Evolutionary conservation across 331 rosid species (phyloP).

Genomic region (Telfairia occidentalis): DNA sequence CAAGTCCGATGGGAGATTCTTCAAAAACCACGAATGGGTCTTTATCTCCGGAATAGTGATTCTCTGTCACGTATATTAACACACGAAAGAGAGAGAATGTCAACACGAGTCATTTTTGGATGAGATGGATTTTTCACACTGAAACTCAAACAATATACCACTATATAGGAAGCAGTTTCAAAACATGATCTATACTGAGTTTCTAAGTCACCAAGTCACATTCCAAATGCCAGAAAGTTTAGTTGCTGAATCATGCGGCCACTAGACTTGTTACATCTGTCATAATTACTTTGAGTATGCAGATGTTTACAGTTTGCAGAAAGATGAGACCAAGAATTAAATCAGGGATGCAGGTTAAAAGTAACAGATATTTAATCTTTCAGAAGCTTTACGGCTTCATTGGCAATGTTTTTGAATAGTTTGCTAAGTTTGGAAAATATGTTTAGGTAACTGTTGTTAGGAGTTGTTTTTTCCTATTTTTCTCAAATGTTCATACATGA

Average conservation of each 20-base stretch:
- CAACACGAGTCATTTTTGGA: background rate
- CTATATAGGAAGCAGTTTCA: background rate
- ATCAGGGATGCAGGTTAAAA: background rate
- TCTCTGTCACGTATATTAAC: slow-evolving; percentile 43
- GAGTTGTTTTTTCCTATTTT: background rate
- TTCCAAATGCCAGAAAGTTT: background rate
- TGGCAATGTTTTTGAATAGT: background rate
- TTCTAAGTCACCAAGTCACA: background rate
- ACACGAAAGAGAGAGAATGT: slow-evolving; percentile 8
- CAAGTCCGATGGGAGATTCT: slow-evolving; percentile 73
- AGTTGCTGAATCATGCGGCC: background rate
- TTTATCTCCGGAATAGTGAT: slow-evolving; percentile 72
- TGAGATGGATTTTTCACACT: background rate
- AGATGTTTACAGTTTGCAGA: background rate
- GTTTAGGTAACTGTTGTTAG: background rate
- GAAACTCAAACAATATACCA: background rate
- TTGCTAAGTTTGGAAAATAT: too few species aligned
- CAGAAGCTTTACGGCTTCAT: background rate
- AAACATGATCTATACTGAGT: background rate
- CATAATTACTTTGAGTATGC: background rate
- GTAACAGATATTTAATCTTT: background rate
- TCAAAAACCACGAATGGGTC: slow-evolving; percentile 70
- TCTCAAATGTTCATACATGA: background rate
- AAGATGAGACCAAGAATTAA: background rate
- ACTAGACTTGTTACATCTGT: background rate